Percentiles rank a stretch among this genome's conserved stretches.
phyloP scores from a whole-genome alignment of 495 filamentous ascomycete species.

The Penicillium psychrofluorescens region DNA sequence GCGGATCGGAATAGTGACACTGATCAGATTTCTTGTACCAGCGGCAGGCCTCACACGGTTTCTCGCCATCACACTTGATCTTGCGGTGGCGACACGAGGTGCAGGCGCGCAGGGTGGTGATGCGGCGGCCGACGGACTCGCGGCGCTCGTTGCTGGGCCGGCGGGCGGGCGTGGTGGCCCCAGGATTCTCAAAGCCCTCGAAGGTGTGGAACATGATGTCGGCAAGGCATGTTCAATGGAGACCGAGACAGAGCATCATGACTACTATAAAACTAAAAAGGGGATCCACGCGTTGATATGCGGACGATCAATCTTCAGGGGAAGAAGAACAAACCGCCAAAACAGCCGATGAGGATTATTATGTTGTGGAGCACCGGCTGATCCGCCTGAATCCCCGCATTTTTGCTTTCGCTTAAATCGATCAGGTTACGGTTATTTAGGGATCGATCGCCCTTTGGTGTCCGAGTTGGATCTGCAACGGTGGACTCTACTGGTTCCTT shows the following conservation, averaged over 20 bases:
- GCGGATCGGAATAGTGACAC: constrained; percentile 37
- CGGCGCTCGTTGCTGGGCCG: constrained; percentile 24
- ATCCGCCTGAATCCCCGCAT: no score
- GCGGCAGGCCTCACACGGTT: constrained; percentile 39
- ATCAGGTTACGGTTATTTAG: no score
- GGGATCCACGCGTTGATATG: no score
- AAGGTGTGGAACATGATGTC: constrained; percentile 37
- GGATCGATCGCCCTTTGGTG: no score
- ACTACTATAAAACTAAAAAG: no score
- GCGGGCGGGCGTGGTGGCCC: constrained; percentile 8
- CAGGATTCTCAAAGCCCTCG: constrained; percentile 33
- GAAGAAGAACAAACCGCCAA: no score
- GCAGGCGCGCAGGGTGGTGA: constrained; percentile 37
- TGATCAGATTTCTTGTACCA: constrained; percentile 41
- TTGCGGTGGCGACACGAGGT: constrained; percentile 42
- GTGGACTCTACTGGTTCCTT: no score
- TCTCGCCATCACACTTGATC: constrained; percentile 42
- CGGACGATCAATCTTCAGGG: no score
- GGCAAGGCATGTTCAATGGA: constrained; percentile 1
- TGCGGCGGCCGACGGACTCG: constrained; percentile 29
- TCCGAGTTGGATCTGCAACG: no score
- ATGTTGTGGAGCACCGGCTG: no score
- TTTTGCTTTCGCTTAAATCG: no score
- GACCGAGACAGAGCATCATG: background rate
- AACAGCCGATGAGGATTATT: no score